Evolutionary conservation across 2,329 filamentous ascomycete genomes (phyloP).

Genomic region (Sphaerostilbella broomeana): DNA sequence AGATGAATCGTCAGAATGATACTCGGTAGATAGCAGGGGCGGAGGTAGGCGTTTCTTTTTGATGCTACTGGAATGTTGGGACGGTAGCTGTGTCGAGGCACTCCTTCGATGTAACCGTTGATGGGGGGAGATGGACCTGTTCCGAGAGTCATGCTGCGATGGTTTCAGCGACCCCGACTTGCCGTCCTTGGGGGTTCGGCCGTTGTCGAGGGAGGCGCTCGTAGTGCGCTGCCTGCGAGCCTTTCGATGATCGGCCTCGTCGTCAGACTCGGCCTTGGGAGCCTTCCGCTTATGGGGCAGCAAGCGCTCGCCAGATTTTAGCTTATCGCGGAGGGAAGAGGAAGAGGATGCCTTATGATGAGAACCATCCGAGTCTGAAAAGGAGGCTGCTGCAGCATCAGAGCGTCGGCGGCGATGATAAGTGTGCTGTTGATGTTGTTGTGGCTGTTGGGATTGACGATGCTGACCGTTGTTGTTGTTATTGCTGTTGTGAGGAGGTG

Average conservation of each 20-base stretch:
- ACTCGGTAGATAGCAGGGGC: conserved; percentile 56
- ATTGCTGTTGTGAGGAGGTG: conserved; percentile 36
- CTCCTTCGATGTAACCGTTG: conserved; percentile 55
- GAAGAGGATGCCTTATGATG: conserved; percentile 39
- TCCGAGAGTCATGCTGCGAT: conserved; percentile 24
- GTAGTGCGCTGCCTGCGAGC: conserved; percentile 47
- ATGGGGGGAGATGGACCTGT: conserved; percentile 54
- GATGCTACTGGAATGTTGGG: conserved; percentile 47
- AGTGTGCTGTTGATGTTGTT: conserved; percentile 22
- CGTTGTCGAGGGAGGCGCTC: conserved; percentile 34
- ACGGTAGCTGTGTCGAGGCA: conserved; percentile 55
- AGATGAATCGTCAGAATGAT: conserved; percentile 62
- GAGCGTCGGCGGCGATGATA: conserved; percentile 28
- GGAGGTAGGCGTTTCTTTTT: conserved; percentile 58
- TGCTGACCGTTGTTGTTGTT: conserved; percentile 19
- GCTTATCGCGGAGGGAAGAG: conserved; percentile 39
- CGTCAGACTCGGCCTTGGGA: conserved; percentile 49
- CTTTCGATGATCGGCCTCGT: conserved; percentile 50
- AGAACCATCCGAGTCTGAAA: conserved; percentile 51
- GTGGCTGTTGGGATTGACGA: conserved; percentile 1
- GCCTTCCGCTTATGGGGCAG: conserved; percentile 48
- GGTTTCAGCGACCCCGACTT: conserved; percentile 27
- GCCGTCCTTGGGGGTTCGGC: conserved; percentile 28
- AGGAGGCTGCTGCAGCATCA: conserved; percentile 38
- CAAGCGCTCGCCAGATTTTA: conserved; percentile 41